These are phyloP conservation scores for Lomentospora prolificans DNA, from an alignment of 2,329 filamentous ascomycete species.

Conservation along the genomic window DNA sequence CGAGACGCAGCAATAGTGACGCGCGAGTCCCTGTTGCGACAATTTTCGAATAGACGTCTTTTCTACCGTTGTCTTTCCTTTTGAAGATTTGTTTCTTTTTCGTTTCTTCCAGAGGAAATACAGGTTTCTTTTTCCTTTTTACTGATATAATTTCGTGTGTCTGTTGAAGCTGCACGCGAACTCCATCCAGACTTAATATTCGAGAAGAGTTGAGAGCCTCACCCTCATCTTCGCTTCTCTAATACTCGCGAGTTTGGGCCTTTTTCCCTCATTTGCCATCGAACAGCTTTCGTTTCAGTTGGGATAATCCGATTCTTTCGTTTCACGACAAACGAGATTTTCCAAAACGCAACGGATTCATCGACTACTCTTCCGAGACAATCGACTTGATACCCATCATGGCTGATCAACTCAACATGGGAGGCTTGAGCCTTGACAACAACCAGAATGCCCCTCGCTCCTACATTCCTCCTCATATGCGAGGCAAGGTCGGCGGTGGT, in stretches of 20 bases:
- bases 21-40: background rate
- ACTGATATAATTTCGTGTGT: conserved; percentile 9
- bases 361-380: background rate
- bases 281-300: background rate
- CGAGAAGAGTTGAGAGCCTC: conserved; percentile 7
- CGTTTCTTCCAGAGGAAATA: conserved; percentile 26
- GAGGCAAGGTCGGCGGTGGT: conserved; percentile 39
- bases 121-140: conserved; percentile 10
- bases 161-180: background rate
- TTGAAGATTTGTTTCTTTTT: conserved; percentile 32
- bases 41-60: conserved; percentile 13
- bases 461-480: conserved; percentile 81
- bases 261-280: conserved; percentile 8
- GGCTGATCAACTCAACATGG: conserved; percentile 80
- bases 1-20: background rate
- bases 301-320: conserved; percentile 1
- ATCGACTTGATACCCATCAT: conserved; percentile 39
- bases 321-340: conserved; percentile 10
- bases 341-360: conserved; percentile 11
- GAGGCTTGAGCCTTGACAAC: conserved; percentile 55
- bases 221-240: conserved; percentile 6
- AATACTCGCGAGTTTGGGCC: conserved; percentile 18
- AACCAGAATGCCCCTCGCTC: conserved; percentile 42
- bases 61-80: conserved; percentile 32
- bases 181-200: conserved; percentile 17